A percentile compares a stretch with the other conserved stretches of the same genome.
phyloP scores from a whole-genome alignment of 768 basidiomycete species.

The Pleurotus tuoliensis region DNA sequence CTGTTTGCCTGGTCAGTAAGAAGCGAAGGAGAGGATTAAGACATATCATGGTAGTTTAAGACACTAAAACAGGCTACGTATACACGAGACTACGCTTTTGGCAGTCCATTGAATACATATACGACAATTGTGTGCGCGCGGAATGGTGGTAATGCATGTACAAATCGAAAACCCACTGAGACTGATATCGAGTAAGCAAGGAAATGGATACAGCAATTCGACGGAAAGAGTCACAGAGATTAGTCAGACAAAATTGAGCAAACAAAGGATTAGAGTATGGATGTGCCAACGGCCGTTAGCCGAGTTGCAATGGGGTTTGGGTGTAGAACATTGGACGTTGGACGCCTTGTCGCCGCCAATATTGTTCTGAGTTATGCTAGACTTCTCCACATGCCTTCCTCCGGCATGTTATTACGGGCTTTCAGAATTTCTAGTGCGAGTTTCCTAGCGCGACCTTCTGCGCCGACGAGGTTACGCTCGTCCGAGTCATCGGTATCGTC shows the following conservation, averaged over 20 bases:
- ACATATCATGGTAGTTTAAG: not conserved
- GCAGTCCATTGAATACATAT: not conserved
- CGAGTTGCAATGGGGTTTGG: not conserved
- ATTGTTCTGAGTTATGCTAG: slow-evolving; percentile 37
- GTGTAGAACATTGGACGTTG: not conserved
- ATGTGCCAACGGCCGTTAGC: not conserved
- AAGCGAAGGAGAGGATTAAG: not conserved
- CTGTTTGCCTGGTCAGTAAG: too few species aligned
- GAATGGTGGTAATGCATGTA: not conserved
- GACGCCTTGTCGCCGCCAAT: not conserved
- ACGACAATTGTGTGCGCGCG: not conserved
- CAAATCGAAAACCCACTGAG: not conserved
- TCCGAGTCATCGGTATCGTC: slow-evolving; percentile 29
- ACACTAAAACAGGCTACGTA: not conserved
- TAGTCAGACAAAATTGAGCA: not conserved
- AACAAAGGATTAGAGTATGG: not conserved
- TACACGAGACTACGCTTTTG: not conserved
- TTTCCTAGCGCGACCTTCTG: slow-evolving; percentile 45
- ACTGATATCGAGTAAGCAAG: not conserved
- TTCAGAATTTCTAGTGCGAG: slow-evolving; percentile 68
- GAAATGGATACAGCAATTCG: not conserved
- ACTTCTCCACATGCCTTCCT: slow-evolving; percentile 80
- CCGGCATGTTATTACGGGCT: slow-evolving; percentile 63
- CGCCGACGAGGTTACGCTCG: slow-evolving; percentile 20
- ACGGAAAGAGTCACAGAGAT: not conserved